A percentile compares a stretch with the other conserved stretches of the same genome.
Evolutionary conservation across 345 rosid genomes (phyloP).

Genomic region (Arabis hirsuta): DNA sequence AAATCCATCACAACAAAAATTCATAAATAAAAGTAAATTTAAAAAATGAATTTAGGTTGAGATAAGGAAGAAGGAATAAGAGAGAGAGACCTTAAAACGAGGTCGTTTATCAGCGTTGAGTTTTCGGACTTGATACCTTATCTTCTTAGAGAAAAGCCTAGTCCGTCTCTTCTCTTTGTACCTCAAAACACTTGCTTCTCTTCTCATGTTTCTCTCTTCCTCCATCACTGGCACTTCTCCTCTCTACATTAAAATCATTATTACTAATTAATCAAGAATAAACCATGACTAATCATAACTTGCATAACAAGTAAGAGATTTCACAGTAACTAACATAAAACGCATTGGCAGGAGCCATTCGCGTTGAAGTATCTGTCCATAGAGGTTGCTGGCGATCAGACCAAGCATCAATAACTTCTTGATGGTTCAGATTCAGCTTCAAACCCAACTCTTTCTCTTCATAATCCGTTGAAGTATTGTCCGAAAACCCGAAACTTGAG

Average conservation of each 20-base stretch:
- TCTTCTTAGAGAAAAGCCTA: conserved; percentile 79
- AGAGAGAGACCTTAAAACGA: conserved; percentile 58
- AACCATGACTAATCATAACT: conserved; percentile 13
- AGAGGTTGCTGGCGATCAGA: conserved; percentile 53
- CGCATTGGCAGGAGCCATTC: conserved; percentile 43
- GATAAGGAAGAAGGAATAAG: background rate
- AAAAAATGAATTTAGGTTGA: background rate
- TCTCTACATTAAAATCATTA: conserved; percentile 38
- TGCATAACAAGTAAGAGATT: conserved; percentile 22
- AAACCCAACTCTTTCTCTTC: conserved; percentile 48
- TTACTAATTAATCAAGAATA: background rate
- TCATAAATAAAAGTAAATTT: conserved; percentile 12
- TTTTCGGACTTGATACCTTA: conserved; percentile 79
- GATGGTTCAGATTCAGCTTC: conserved; percentile 75
- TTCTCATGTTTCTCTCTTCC: conserved; percentile 60
- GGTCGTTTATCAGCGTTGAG: conserved; percentile 86
- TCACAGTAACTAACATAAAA: conserved; percentile 51
- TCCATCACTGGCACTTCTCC: conserved; percentile 80
- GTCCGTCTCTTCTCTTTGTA: conserved; percentile 77
- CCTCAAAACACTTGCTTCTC: conserved; percentile 79
- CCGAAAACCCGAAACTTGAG: conserved; percentile 42
- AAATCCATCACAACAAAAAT: background rate
- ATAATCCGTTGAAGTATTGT: conserved; percentile 36
- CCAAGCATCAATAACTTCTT: conserved; percentile 76
- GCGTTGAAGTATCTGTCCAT: conserved; percentile 45